Base-by-base conservation (phyloP, 169 alveolate species). In the Plasmodium chabaudi region DNA sequence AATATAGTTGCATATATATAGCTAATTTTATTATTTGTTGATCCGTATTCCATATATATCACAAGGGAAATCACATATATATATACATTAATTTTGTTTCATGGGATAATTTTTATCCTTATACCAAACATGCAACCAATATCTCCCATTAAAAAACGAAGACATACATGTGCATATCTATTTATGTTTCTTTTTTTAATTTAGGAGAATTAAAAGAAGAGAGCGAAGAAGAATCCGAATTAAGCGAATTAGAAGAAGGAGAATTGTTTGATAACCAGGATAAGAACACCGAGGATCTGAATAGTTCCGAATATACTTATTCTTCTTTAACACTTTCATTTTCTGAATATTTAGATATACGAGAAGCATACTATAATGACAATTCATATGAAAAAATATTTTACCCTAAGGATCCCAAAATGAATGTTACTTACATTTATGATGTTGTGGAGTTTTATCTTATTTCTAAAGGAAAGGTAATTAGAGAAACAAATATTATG, bases 271-370 rank as follows among this genome's bases (percentile, higher is more conserved):
- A 75, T 21, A 7, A n/a, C 19, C 47, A 9, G 27, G 74, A 65
- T n/a, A 59, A 34, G 44, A 15, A 65, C 42, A 21, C 89, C 9
- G 51, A 51, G 17, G 89, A 79, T n/a, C n/a, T 65, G 42, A 79
- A 79, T 47, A 65, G 61, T n/a, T 79, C 89, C 1, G 82, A 65
- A 21, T 79, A 79, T 46, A 79, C 89, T 5, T 79, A 79, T 70
- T 79, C 89, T 34, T 79, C 82, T 9, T 69, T 79, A 65, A 67
- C 89, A 21, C 34, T 79, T 27, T 65, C 89, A 10, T 64, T 59
- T 9, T 79, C 65, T 46, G 89, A 79, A 47, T 39, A 67, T 53
- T 25, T 79, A 21, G 51, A 67, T 39, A 39, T 79, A 53, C 68
- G 89, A 23, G 23, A 46, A 47, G 70, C 55, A 59, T 53, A 79